Base-by-base conservation (phyloP, 192 early-diverging fungal genomes). In the Endogone sp. region DNA sequence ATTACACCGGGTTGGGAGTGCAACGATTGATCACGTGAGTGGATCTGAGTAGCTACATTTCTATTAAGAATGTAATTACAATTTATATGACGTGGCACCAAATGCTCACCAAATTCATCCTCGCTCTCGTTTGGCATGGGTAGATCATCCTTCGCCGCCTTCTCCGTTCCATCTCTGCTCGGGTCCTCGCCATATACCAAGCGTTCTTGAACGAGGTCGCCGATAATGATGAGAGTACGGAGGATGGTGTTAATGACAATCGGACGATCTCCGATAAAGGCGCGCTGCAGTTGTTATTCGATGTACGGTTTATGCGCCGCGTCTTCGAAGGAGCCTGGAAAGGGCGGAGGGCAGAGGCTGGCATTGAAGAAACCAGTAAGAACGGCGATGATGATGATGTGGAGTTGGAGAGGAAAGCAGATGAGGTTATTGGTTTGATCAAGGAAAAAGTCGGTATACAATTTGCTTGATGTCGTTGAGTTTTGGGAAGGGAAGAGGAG, bases 261-360 rank as follows among this genome's bases (percentile, higher is more conserved):
- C 16, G 55, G 71, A 6, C 16, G 37, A 49, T 64, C 26, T 13
- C 6, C 60, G 32, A 2, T 79, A 75, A 58, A 28, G 83, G 86
- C 2, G 82, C 85, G 1, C 57, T 89, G 22, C 90, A 91, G 67
- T 58, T 91, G 37, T 63, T 91, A n/a, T 90, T 86, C 70, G 90
- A 91, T 32, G 62, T 82, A 32, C 75, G 81, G 62, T 84, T 85
- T 59, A 32, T 90, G 24, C 75, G 65, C 10, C 73, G 77, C 56
- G 65, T 90, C 0, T 76, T 91, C 56, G 77, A 82, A 55, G 61
- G 78, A 10, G 37, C 62, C 23, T 63, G 54, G 63, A 20, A 64
- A 25, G 8, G 25, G 22, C n/a, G 37, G 27, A 26, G 25, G n/a
- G 21, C 13, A 54, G 26, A 44, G 60, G 25, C 37, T 56, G 8